Conservation (phyloP, 1,284 basidiomycete species). For the Coriolopsis trogii region DNA sequence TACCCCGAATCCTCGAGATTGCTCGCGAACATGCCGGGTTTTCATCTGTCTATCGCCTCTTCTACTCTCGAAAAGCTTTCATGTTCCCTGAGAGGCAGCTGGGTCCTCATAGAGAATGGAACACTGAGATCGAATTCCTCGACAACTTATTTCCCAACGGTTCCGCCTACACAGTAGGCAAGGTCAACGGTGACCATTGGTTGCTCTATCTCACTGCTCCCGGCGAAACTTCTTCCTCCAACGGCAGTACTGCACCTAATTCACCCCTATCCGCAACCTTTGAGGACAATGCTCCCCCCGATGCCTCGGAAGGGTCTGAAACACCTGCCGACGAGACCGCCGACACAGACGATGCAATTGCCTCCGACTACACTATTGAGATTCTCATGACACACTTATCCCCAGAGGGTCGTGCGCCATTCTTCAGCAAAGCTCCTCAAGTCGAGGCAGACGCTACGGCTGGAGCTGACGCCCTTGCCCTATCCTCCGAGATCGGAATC, state of each 20-base stretch:
- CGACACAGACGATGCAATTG: constrained; percentile 37
- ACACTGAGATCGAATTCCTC: constrained; percentile 89
- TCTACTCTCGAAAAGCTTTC: constrained; percentile 98
- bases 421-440: constrained; percentile 60
- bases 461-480: constrained; percentile 64
- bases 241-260: constrained; percentile 29
- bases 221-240: constrained; percentile 33
- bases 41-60: constrained; percentile 81
- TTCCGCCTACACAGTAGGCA: constrained; percentile 95
- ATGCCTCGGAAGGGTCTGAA: constrained; percentile 5
- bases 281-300: constrained; percentile 15
- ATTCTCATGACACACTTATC: constrained; percentile 98
- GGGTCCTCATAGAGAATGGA: constrained; percentile 96
- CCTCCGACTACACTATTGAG: constrained; percentile 90
- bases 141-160: constrained; percentile 89
- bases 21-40: constrained; percentile 80
- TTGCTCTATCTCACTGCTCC: constrained; percentile 89
- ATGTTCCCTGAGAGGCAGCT: constrained; percentile 98
- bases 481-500: constrained; percentile 84
- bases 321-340: constrained; percentile 2
- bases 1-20: constrained; percentile 92
- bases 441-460: constrained; percentile 43
- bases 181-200: constrained; percentile 99
- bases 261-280: constrained; percentile 26
- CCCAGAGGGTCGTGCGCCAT: constrained; percentile 72